Evolutionary conservation across 768 basidiomycete genomes (phyloP), one percentile per base, ranked within the genome.

Genomic region (Lactifluus rugatus): DNA sequence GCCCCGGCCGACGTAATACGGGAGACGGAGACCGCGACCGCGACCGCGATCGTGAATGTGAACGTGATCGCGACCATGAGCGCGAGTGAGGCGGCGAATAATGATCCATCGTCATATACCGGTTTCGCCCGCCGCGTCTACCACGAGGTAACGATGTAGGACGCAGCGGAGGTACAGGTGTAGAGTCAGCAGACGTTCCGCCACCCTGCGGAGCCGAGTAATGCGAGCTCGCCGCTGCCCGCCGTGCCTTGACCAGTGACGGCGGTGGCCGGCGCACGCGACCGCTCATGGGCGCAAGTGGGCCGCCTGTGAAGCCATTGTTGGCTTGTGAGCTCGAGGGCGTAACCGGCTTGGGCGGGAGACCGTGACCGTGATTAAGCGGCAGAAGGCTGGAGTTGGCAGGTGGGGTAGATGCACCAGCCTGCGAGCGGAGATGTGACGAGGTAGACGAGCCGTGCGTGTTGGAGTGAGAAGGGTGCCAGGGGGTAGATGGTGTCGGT

Each of bases 11-110:
- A 14, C 75, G 70, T 25, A 72, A 69, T 2, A 73, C 71, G 2
- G 76, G 78, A 4, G 77, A 76, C 13, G 74, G 76, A 0, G 75
- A 76, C n/a, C 71, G 65, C 19, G 71, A 72, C 3, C 50, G 36
- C 19, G 46, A 53, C 17, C 45, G 51, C 6, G 57, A 53, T 14
- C 45, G 51, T 4, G 57, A 57, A 5, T 34, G 39, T 2, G 58
- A 59, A 2, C 42, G 39, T 2, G 58, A 59, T 2, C 58, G 58
- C 16, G 58, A 60, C 2, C 54, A 49, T 34, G 58, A 60, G 11
- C 58, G 58, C 11, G 59, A 60, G 49, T 64, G 63, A 10, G 51
- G 54, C 8, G 63, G 63, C 3, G 63, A 64, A 31, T 60, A 62
- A 23, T 64, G 60, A 23, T 64, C 63, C 23, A 62, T 44, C 16